A percentile compares a stretch with the other conserved stretches of the same genome.
Evolutionary conservation across 192 early-diverging fungal genomes (phyloP).

Genomic region (Backusella psychrophila): DNA sequence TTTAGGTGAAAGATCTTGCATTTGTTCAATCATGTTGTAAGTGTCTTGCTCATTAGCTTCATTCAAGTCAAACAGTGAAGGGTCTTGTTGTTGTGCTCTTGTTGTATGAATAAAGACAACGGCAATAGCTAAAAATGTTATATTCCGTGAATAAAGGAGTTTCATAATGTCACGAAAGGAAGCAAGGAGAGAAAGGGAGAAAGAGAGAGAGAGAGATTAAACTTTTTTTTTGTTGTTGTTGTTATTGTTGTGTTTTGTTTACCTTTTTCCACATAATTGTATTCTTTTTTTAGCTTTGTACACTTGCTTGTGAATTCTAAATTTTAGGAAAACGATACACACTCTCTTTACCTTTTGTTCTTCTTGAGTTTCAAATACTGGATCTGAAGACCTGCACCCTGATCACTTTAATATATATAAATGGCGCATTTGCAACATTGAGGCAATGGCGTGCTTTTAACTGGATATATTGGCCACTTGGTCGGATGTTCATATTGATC

Average conservation of each 20-base stretch:
- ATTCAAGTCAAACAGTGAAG: constrained; percentile 4
- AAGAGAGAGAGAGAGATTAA: not conserved
- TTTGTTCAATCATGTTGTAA: not conserved
- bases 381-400: not conserved
- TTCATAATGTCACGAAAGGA: not conserved
- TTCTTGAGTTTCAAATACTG: not conserved
- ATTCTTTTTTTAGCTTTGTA: not conserved
- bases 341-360: not conserved
- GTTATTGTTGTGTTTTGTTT: no score
- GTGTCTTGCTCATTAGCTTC: not conserved
- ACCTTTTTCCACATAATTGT: not conserved
- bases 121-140: not conserved
- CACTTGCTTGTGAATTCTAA: not conserved
- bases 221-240: not conserved
- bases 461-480: not conserved
- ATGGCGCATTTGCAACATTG: no score
- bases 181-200: not conserved
- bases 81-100: not conserved
- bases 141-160: not conserved
- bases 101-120: not conserved
- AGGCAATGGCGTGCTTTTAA: not conserved
- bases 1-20: not conserved
- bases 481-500: not conserved
- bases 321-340: no score
- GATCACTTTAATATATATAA: not conserved